Evolutionary conservation across 495 filamentous ascomycete species (phyloP).

Genomic region (Annulohypoxylon bovei): DNA sequence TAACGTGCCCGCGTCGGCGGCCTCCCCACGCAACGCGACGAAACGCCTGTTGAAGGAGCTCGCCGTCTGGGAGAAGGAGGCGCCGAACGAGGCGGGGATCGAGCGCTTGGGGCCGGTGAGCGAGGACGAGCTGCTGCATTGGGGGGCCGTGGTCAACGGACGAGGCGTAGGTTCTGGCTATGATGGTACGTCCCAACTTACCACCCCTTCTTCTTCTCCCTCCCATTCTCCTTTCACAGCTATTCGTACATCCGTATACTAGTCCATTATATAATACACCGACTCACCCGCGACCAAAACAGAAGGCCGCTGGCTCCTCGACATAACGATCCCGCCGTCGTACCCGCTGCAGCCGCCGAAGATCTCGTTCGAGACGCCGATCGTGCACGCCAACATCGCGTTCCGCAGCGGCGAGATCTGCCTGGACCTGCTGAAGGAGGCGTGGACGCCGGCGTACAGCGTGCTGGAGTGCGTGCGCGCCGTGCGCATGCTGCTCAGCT

Average conservation of each 20-base stretch:
- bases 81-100: conserved; percentile 53
- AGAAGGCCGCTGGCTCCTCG: conserved; percentile 87
- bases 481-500: conserved; percentile 78
- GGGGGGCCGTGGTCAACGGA: conserved; percentile 84
- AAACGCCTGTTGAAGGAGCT: conserved; percentile 58
- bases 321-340: conserved; percentile 75
- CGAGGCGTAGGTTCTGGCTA: conserved; percentile 70
- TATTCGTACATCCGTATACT: background rate
- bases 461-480: conserved; percentile 79
- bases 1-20: conserved; percentile 8
- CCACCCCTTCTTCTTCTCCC: conserved; percentile 1
- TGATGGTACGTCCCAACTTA: conserved; percentile 63
- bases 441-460: conserved; percentile 87
- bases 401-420: conserved; percentile 91
- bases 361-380: conserved; percentile 79
- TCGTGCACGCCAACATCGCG: conserved; percentile 87
- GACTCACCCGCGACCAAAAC: background rate
- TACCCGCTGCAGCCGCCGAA: conserved; percentile 83
- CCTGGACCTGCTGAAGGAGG: conserved; percentile 81
- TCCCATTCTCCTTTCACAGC: background rate
- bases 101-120: conserved; percentile 72
- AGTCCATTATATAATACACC: background rate
- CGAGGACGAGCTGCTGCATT: conserved; percentile 76
- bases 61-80: conserved; percentile 52
- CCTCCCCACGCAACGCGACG: conserved; percentile 47